Evolutionary conservation across 2,329 filamentous ascomycete species (phyloP).

Genomic region (Neurospora sp.): DNA sequence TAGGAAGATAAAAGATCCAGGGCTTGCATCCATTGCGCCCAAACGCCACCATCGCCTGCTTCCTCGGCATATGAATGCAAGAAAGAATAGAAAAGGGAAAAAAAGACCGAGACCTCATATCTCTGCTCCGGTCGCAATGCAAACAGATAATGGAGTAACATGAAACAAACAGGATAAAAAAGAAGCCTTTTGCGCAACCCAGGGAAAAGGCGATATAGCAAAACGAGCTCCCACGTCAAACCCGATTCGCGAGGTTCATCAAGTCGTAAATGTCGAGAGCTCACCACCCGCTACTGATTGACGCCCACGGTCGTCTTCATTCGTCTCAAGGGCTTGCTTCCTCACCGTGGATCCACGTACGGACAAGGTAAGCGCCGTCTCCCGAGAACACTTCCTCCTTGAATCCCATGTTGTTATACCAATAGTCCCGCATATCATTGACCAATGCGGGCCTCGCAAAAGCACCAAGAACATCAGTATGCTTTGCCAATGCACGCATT

Average conservation of each 20-base stretch:
- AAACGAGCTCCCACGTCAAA: slow-evolving; percentile 3
- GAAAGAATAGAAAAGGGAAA: neutral
- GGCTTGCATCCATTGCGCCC: neutral
- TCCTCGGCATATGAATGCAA: neutral
- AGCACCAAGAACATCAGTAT: neutral
- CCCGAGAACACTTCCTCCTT: slow-evolving; percentile 20
- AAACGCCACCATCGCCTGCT: neutral
- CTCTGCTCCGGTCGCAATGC: slow-evolving; percentile 16
- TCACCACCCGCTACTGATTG: neutral
- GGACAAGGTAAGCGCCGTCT: slow-evolving; percentile 18
- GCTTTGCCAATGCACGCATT: slow-evolving; percentile 32
- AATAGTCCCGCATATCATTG: slow-evolving; percentile 12
- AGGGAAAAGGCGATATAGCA: slow-evolving; percentile 5
- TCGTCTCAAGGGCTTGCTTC: slow-evolving; percentile 1
- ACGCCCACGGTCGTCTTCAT: slow-evolving; percentile 5
- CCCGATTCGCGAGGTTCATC: slow-evolving; percentile 11
- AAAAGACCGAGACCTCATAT: slow-evolving; percentile 2
- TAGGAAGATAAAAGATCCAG: neutral
- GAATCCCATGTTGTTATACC: slow-evolving; percentile 19
- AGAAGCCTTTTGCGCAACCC: neutral
- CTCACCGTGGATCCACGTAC: slow-evolving; percentile 12
- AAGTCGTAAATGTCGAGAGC: slow-evolving; percentile 10
- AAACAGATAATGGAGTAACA: slow-evolving; percentile 4
- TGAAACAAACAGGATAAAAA: slow-evolving; percentile 4
- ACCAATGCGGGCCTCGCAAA: slow-evolving; percentile 18